Base-by-base conservation (phyloP, 129 eudicot species). In the Saposhnikovia divaricata region DNA sequence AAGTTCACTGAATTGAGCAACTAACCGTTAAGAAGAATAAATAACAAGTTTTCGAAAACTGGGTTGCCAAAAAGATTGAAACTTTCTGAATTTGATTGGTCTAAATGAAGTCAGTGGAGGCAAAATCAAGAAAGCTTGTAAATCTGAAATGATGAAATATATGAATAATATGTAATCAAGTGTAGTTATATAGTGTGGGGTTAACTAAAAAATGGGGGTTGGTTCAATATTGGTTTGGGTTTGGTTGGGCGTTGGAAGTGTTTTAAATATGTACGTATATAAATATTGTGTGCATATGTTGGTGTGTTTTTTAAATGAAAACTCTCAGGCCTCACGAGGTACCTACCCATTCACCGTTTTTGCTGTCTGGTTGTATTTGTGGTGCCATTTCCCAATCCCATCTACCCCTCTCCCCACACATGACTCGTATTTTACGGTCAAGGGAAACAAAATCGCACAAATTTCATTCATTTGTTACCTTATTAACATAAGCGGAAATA, bases 241-340 rank as follows among this genome's bases (percentile, higher is more conserved):
- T 68, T 68, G 73, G 73, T 68, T 68, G 40, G 73, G 73, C 12
- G 73, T 68, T 68, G 73, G 18, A 23, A 16, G 73, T 7, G 73
- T 16, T 28, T 68, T 68, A 68, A 68, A 68, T 68, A 68, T 31
- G 42, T 28, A 4, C 2, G 19, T 57, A 23, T 51, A n/a, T 59
- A 25, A 40, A 5, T 40, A 40, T 40, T 66, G 40, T 25, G 72
- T 25, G 21, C 28, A 10, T 2, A 31, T 27, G 42, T 28, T 27
- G 42, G 73, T 68, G 73, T 27, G 40, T 66, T 68, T 27, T 27
- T 68, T 68, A 68, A 66, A 12, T 68, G 43, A 34, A 4, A 34
- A 28, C 23, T 13, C 23, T 31, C 43, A 28, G 42, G 9, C 73
- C 73, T 34, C 73, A 68, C 73, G 73, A 27, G 73, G 73, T 31